A percentile compares a stretch with the other conserved stretches of the same genome.
These are phyloP conservation scores for Nicotiana tomentosiformis DNA, from an alignment of 257 asterid genomes.

Conservation along the genomic window DNA sequence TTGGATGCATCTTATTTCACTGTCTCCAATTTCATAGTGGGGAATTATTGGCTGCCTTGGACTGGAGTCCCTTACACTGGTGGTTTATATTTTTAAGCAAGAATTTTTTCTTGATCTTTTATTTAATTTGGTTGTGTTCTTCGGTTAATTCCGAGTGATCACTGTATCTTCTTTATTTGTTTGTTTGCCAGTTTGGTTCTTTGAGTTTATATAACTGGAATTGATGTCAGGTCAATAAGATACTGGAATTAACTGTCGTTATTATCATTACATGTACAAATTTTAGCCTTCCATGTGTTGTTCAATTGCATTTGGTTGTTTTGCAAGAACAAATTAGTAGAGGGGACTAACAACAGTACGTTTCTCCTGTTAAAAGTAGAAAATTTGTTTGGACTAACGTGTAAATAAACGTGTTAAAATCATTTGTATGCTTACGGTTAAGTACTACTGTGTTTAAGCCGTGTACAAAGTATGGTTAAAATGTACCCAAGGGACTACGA, in stretches of 20 bases:
- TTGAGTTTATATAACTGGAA: neutral
- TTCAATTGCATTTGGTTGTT: too few species aligned
- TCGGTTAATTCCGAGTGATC: neutral
- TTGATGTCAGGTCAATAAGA: neutral
- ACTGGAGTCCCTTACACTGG: conserved; percentile 9
- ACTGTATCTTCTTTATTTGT: neutral
- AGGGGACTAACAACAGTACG: too few species aligned
- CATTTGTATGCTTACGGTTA: neutral
- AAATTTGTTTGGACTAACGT: neutral
- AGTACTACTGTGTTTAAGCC: neutral
- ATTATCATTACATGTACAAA: neutral
- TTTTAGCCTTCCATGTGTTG: too few species aligned
- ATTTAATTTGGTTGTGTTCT: neutral
- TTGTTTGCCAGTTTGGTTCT: neutral
- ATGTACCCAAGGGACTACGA: neutral
- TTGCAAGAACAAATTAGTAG: too few species aligned
- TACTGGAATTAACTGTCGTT: neutral
- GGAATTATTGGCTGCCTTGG: conserved; percentile 10
- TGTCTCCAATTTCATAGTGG: neutral
- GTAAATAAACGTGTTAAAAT: neutral
- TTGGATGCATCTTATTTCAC: neutral
- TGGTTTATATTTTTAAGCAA: conserved; percentile 3
- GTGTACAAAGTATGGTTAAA: neutral
- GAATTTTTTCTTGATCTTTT: neutral
- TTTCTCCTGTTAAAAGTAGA: too few species aligned